These are phyloP conservation scores for Camptophora hylomeconis DNA, from an alignment of 2,329 filamentous ascomycete species.

Conservation along the genomic window DNA sequence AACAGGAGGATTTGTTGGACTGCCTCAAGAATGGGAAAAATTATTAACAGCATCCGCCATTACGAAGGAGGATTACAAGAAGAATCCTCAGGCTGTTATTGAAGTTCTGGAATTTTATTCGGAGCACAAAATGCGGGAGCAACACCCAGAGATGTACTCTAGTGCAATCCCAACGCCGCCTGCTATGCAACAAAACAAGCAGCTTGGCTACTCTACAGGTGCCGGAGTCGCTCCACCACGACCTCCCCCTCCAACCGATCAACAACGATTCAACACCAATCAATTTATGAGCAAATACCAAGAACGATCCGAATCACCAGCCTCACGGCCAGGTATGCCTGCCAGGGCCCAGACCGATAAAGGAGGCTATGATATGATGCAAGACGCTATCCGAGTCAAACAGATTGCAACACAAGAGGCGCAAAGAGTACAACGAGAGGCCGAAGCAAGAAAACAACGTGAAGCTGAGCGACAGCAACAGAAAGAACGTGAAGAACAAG, in stretches of 20 bases:
- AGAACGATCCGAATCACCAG: constrained; percentile 7
- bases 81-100: constrained; percentile 71
- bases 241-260: constrained; percentile 43
- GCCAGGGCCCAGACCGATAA: constrained; percentile 37
- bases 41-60: constrained; percentile 91
- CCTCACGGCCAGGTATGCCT: constrained; percentile 36
- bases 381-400: constrained; percentile 33
- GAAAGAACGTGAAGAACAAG: constrained; percentile 41
- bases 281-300: constrained; percentile 22
- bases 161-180: constrained; percentile 49
- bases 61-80: constrained; percentile 96
- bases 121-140: constrained; percentile 52
- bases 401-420: constrained; percentile 45
- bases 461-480: constrained; percentile 25
- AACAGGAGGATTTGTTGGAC: constrained; percentile 84
- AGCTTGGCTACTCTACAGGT: constrained; percentile 43
- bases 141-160: constrained; percentile 47
- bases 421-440: constrained; percentile 37
- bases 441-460: constrained; percentile 22
- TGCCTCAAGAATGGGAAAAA: constrained; percentile 95
- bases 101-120: constrained; percentile 59
- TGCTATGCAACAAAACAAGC: constrained; percentile 41
- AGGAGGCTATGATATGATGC: constrained; percentile 25
- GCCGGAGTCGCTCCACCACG: constrained; percentile 55
- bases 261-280: constrained; percentile 32